Evolutionary conservation across 1,139 yeast species (phyloP).

Genomic region (Blastobotrys indianensis): DNA sequence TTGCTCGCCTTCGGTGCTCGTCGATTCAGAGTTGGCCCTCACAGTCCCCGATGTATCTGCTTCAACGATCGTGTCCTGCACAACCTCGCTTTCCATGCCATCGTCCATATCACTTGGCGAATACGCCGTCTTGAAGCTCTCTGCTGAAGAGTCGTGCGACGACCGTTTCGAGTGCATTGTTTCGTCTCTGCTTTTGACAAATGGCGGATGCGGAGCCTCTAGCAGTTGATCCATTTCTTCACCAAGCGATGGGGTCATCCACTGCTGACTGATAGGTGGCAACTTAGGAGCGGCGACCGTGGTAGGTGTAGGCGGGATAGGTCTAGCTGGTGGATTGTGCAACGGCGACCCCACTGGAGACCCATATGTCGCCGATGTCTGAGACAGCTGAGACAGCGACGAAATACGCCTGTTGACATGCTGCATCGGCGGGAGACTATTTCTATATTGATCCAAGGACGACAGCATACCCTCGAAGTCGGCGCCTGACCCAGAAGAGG

Average conservation of each 20-base stretch:
- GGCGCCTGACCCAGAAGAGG: slow-evolving; percentile 9
- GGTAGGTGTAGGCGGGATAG: slow-evolving; percentile 18
- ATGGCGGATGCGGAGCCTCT: slow-evolving; percentile 13
- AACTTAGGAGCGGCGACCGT: slow-evolving; percentile 9
- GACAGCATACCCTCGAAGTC: slow-evolving; percentile 13
- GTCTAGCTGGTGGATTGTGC: slow-evolving; percentile 16
- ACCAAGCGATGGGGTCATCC: slow-evolving; percentile 14
- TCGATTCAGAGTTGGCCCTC: not conserved
- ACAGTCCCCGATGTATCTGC: no score
- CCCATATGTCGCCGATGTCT: slow-evolving; percentile 6
- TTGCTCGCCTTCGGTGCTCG: not conserved
- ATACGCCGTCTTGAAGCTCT: slow-evolving; percentile 19
- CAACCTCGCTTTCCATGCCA: no score
- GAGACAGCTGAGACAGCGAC: slow-evolving; percentile 1
- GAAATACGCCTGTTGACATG: no score
- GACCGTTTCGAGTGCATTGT: slow-evolving; percentile 6
- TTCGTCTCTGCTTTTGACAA: not conserved
- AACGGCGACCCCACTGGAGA: slow-evolving; percentile 9
- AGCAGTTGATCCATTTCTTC: slow-evolving; percentile 15
- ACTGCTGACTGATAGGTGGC: slow-evolving; percentile 11
- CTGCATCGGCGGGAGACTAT: slow-evolving; percentile 6
- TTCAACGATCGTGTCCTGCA: no score
- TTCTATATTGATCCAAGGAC: slow-evolving; percentile 18
- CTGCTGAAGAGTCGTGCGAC: slow-evolving; percentile 19
- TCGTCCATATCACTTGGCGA: slow-evolving; percentile 10